Conservation (phyloP, 2,329 filamentous ascomycete genomes). For the Penicillium freii region DNA sequence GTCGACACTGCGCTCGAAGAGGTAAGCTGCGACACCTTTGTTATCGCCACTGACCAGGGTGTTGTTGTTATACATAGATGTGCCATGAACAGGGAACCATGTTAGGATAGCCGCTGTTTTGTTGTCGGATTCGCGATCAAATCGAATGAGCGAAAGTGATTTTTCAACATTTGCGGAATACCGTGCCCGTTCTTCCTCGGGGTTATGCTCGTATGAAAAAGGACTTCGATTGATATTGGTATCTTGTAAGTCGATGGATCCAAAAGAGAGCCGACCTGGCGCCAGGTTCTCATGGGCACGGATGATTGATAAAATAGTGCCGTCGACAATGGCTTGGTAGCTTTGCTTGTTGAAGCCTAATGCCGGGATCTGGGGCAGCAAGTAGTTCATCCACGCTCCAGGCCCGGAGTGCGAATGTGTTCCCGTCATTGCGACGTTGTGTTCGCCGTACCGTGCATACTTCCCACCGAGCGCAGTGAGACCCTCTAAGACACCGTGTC, state of each 20-base stretch:
- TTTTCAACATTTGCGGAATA: constrained; percentile 71
- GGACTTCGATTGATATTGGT: constrained; percentile 88
- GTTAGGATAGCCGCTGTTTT: constrained; percentile 79
- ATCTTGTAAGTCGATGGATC: constrained; percentile 66
- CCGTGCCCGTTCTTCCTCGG: constrained; percentile 66
- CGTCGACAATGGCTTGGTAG: constrained; percentile 84
- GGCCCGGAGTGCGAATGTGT: constrained; percentile 93
- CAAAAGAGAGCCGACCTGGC: constrained; percentile 69
- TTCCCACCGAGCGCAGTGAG: constrained; percentile 66
- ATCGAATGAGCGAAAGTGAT: constrained; percentile 74
- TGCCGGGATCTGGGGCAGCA: constrained; percentile 86
- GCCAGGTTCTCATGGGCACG: constrained; percentile 71
- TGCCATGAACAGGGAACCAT: constrained; percentile 92
- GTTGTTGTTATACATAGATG: constrained; percentile 87
- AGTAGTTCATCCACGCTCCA: constrained; percentile 90
- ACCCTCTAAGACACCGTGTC: constrained; percentile 79
- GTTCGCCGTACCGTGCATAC: constrained; percentile 71
- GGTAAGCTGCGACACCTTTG: constrained; percentile 84
- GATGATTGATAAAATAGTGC: constrained; percentile 75
- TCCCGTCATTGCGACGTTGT: constrained; percentile 85
- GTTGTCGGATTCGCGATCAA: constrained; percentile 69
- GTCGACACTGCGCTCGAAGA: constrained; percentile 71
- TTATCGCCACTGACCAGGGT: constrained; percentile 92
- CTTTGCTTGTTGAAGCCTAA: constrained; percentile 83
- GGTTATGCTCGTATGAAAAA: constrained; percentile 85